These are phyloP conservation scores for Aspergillus puulaauensis DNA, from an alignment of 2,329 filamentous ascomycete genomes.

Conservation along the genomic window DNA sequence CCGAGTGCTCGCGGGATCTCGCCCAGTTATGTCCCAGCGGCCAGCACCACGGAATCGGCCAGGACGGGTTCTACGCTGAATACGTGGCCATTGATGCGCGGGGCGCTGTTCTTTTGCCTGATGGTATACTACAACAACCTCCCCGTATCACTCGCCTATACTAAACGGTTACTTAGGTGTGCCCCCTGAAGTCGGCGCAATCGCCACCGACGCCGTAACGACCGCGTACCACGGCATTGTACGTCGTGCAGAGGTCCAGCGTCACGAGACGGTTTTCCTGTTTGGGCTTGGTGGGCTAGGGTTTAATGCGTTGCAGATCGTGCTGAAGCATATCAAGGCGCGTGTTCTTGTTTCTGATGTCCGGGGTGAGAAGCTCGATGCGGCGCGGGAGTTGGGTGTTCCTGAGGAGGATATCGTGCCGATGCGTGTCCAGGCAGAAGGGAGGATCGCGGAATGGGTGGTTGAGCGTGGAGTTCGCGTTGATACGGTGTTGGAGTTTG, in stretches of 20 bases:
- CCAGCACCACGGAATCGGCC: constrained; percentile 46
- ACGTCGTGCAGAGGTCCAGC: constrained; percentile 35
- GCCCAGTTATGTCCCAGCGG: constrained; percentile 28
- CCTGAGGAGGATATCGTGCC: constrained; percentile 30
- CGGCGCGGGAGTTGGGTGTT: constrained; percentile 33
- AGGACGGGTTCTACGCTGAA: constrained; percentile 46
- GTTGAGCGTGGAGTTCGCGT: constrained; percentile 23
- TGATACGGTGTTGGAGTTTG: constrained; percentile 36
- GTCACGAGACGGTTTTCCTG: constrained; percentile 39
- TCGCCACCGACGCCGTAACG: constrained; percentile 43
- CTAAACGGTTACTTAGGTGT: constrained; percentile 14
- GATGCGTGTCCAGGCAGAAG: too few relatives aligned
- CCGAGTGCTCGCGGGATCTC: constrained; percentile 43
- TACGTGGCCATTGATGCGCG: constrained; percentile 32
- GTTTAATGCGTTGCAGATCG: constrained; percentile 43
- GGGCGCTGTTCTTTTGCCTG: constrained; percentile 22
- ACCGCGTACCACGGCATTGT: constrained; percentile 44
- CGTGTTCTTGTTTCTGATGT: constrained; percentile 41
- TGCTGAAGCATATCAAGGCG: constrained; percentile 48
- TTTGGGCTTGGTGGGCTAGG: constrained; percentile 45
- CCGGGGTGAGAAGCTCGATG: constrained; percentile 29
- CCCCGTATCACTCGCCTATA: not conserved
- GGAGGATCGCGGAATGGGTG: constrained; percentile 27
- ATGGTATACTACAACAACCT: not conserved
- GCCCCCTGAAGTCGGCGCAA: constrained; percentile 32